phyloP scores from a whole-genome alignment of 2,329 filamentous ascomycete species.

The Fusarium goolgardi region DNA sequence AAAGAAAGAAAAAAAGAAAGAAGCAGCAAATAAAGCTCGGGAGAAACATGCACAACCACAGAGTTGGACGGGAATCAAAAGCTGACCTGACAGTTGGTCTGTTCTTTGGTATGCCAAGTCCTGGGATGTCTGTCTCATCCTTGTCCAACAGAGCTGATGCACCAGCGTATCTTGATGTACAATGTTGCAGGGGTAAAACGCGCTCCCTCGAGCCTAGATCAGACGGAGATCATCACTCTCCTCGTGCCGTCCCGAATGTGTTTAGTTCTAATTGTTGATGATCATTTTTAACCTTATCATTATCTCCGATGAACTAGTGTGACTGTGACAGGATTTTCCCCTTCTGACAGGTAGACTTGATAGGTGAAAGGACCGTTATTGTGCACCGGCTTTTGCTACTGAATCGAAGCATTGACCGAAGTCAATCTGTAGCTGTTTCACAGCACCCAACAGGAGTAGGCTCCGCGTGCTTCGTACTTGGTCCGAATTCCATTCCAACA shows the following conservation, averaged over 20 bases:
- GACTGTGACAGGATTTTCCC: not conserved
- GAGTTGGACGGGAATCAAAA: too few relatives aligned
- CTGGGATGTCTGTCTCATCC: not conserved
- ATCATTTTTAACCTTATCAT: not conserved
- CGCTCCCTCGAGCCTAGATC: not conserved
- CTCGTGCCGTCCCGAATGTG: not conserved
- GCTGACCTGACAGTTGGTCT: not conserved
- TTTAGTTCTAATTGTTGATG: not conserved
- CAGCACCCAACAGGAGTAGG: not conserved
- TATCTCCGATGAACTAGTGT: not conserved
- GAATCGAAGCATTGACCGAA: fast-evolving
- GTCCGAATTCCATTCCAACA: not conserved
- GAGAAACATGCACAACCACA: too few relatives aligned
- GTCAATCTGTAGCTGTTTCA: not conserved
- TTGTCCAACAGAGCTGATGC: not conserved
- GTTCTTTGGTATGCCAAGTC: not conserved
- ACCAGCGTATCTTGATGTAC: not conserved
- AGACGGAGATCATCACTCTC: not conserved
- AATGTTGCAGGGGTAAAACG: not conserved
- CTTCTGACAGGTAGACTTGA: not conserved
- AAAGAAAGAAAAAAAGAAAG: too few relatives aligned
- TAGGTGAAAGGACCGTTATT: not conserved
- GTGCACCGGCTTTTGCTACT: not conserved
- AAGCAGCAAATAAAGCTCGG: too few relatives aligned
- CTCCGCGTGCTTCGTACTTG: not conserved